Evolutionary conservation across 1,139 yeast genomes (phyloP).

Genomic region (Pneumocystis sp.): DNA sequence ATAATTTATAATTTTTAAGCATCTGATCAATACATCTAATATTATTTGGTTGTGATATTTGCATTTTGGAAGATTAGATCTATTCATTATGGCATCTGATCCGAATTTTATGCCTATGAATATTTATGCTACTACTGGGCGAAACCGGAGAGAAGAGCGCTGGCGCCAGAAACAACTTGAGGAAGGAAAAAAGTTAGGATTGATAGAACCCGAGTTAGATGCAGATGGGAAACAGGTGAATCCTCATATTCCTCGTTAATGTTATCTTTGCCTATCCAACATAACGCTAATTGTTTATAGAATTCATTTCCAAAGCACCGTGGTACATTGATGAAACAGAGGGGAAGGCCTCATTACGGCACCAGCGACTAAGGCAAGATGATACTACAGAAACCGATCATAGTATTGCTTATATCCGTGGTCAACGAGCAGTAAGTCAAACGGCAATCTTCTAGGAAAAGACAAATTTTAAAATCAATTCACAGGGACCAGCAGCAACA

Average conservation of each 20-base stretch:
- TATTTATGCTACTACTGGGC: not conserved
- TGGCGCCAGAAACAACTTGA: not conserved
- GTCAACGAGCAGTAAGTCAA: slow-evolving; percentile 13
- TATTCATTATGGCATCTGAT: not conserved
- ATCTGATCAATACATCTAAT: not conserved
- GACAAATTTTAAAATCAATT: slow-evolving; percentile 6
- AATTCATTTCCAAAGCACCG: slow-evolving; percentile 37
- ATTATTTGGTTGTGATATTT: not conserved
- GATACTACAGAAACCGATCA: slow-evolving; percentile 14
- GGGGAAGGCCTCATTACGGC: slow-evolving; percentile 32
- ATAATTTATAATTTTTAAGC: no score
- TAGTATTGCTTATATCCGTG: slow-evolving; percentile 24
- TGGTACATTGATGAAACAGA: slow-evolving; percentile 31
- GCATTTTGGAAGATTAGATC: not conserved
- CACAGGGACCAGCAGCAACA: slow-evolving; percentile 21
- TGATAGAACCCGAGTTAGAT: slow-evolving; percentile 17
- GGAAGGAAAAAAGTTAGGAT: not conserved
- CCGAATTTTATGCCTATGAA: not conserved
- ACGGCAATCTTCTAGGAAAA: not conserved
- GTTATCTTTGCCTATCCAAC: slow-evolving; percentile 7
- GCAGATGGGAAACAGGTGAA: slow-evolving; percentile 27
- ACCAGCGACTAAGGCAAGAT: slow-evolving; percentile 31
- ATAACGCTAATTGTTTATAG: slow-evolving; percentile 30
- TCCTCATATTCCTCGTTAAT: slow-evolving; percentile 22
- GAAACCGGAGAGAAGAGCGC: not conserved